Base-by-base conservation (phyloP, 441 rosid species). In the Adansonia rubrostipa region DNA sequence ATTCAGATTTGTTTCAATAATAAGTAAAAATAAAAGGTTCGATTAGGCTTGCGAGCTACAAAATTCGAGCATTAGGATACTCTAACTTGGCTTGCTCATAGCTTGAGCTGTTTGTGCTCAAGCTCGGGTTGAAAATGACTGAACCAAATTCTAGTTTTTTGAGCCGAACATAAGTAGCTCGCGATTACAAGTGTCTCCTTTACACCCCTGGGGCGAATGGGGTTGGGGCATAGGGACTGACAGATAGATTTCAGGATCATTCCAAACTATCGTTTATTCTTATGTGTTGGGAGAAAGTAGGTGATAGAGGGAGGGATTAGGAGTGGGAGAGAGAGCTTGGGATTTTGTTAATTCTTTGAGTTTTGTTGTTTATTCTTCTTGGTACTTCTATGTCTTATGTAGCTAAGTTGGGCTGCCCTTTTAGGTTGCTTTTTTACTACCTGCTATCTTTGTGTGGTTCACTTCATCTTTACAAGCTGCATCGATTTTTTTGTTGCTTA, bases 151-250 rank as follows among this genome's bases (percentile, higher is more conserved):
- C 20, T 6, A 5, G 20, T 54, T 19, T 57, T 57, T n/a, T 17
- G 6, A 57, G 11, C 24, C 64, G 22, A 60, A 22, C 36, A 5
- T 13, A 60, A 60, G 14, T 22, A 62, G 42, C 17, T 33, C 3
- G 67, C 36, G 2, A 50, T 5, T 2, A 33, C 67, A 10, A 60
- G 7, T 62, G 44, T 62, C 3, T 62, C 6, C 20, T 54, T 54
- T 54, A 54, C 60, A n/a, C 60, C 60, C 60, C 60, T 54, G 17
- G 67, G 44, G 19, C 33, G 67, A 24, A 24, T 9, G n/a, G 74
- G 9, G 20, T 1, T 40, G 36, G 14, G 28, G 62, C 45, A 53
- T n/a, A 53, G 75, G 42, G 75, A 70, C 14, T 50, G 74, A 3
- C 6, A 62, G 42, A 53, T 54, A 15, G 4, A 51, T 45, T 28